phyloP scores from a whole-genome alignment of 2,329 filamentous ascomycete genomes.

The Penicillium sp. region DNA sequence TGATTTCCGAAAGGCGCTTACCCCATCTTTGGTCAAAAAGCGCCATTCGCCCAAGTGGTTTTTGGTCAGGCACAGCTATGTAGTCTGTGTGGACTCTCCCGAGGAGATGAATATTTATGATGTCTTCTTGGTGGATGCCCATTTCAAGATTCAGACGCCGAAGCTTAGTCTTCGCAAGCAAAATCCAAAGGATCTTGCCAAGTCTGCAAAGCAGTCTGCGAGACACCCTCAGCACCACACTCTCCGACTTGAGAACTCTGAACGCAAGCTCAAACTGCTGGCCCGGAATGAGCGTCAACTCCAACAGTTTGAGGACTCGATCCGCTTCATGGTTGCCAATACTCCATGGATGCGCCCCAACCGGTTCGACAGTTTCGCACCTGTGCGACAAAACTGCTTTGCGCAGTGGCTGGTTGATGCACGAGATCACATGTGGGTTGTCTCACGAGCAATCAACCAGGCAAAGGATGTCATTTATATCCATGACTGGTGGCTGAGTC shows the following conservation, averaged over 20 bases:
- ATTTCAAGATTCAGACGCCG: conserved; percentile 79
- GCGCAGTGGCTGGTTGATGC: conserved; percentile 97
- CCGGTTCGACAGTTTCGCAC: conserved; percentile 90
- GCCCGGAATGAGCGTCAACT: conserved; percentile 88
- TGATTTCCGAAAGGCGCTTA: conserved; percentile 78
- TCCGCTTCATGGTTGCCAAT: conserved; percentile 77
- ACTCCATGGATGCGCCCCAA: conserved; percentile 82
- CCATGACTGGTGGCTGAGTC: conserved; percentile 98
- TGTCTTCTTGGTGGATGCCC: conserved; percentile 91
- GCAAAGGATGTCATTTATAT: conserved; percentile 98
- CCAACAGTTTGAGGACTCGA: conserved; percentile 90
- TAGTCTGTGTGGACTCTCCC: conserved; percentile 96
- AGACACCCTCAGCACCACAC: conserved; percentile 73
- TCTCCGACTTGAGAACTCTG: conserved; percentile 83
- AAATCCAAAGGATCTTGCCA: conserved; percentile 61
- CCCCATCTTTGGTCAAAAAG: conserved; percentile 73
- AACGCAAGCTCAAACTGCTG: conserved; percentile 86
- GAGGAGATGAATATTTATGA: conserved; percentile 99
- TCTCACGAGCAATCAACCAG: conserved; percentile 94
- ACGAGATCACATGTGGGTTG: conserved; percentile 99
- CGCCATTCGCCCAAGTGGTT: conserved; percentile 96
- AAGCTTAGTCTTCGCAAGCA: conserved; percentile 52
- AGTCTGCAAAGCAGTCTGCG: conserved; percentile 62
- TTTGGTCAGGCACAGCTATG: conserved; percentile 93
- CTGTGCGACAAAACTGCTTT: conserved; percentile 80